Base-by-base conservation (phyloP, 2,329 filamentous ascomycete genomes). In the Exophiala mesophila region DNA sequence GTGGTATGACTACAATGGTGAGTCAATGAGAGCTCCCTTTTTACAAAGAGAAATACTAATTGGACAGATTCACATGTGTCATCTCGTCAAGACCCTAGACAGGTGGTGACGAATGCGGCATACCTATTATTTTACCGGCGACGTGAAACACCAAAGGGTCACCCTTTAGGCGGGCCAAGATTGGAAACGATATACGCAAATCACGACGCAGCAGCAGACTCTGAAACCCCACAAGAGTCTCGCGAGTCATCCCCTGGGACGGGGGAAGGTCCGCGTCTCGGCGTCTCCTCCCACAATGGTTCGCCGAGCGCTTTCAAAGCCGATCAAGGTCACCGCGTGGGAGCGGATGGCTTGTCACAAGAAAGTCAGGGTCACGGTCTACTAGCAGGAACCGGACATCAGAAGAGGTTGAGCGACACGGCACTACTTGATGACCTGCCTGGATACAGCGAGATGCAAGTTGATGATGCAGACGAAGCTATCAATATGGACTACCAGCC, bases 1-100 rank as follows among this genome's bases (percentile, higher is more conserved):
- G 63, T 98, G 92, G 92, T 96, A 96, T 63, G 86, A 94, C 55
- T 97, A 94, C 64, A 97, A 98, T 63, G 90, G 89, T 92, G 72
- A 66, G 82, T 66, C 34, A n/a, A n/a, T n/a, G n/a, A n/a, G n/a
- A n/a, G n/a, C 17, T 16, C 23, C 20, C 10, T 28, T 47, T n/a
- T n/a, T n/a, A n/a, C n/a, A n/a, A n/a, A n/a, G n/a, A n/a, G n/a
- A n/a, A n/a, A n/a, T 9, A 54, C 70, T 81, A 62, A 82, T 55
- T 21, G 3, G 26, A 12, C 56, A 94, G 89, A 96, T 65, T 85
- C 86, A 5, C 78, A 76, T 9, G 86, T 88, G 13, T 77, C 73
- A 23, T 74, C 73, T 53, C 72, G 76, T 5, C 72, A 70, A 19
- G 76, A 85, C 46, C 71, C 80, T 0, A 64, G 75, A 23, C 71